Conservation (phyloP, 2,329 filamentous ascomycete genomes). For the Ophiognomonia clavigignenti-juglandacearum region DNA sequence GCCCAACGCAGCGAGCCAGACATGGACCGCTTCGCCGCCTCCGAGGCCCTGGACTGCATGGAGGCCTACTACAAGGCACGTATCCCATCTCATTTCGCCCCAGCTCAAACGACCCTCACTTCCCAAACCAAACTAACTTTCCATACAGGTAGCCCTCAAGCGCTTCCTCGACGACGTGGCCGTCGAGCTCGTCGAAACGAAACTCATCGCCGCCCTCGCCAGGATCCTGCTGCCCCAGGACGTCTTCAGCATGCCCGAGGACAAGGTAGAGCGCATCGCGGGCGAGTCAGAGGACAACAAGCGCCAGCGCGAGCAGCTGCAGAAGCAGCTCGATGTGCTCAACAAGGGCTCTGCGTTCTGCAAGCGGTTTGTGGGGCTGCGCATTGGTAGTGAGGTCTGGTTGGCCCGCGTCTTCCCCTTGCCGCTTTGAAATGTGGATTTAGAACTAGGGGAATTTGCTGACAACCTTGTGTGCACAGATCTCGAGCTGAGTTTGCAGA, state of each 20-base stretch:
- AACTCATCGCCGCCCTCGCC: conserved; percentile 30
- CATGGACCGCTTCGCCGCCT: conserved; percentile 24
- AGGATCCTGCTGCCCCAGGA: conserved; percentile 34
- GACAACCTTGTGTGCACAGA: too few relatives aligned
- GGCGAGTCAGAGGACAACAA: conserved; percentile 35
- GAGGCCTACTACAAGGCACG: conserved; percentile 31
- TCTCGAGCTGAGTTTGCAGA: too few relatives aligned
- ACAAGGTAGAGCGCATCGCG: conserved; percentile 32
- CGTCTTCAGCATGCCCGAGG: conserved; percentile 31
- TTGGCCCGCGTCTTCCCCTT: too few relatives aligned
- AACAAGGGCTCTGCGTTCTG: conserved; percentile 31
- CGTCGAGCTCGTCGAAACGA: conserved; percentile 36
- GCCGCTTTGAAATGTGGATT: too few relatives aligned
- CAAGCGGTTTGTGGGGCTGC: conserved; percentile 26
- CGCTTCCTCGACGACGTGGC: conserved; percentile 39
- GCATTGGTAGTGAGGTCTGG: background rate
- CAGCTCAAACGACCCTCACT: background rate
- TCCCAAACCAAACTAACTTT: background rate
- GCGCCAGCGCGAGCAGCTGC: conserved; percentile 30
- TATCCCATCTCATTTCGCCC: background rate
- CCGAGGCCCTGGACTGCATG: conserved; percentile 29
- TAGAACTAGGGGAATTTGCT: too few relatives aligned
- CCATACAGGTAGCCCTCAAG: conserved; percentile 39
- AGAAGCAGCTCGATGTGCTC: conserved; percentile 32
- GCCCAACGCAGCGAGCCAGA: conserved; percentile 17